A percentile compares a stretch with the other conserved stretches of the same genome.
phyloP scores from a whole-genome alignment of 345 rosid species.

The Brassica rapa region DNA sequence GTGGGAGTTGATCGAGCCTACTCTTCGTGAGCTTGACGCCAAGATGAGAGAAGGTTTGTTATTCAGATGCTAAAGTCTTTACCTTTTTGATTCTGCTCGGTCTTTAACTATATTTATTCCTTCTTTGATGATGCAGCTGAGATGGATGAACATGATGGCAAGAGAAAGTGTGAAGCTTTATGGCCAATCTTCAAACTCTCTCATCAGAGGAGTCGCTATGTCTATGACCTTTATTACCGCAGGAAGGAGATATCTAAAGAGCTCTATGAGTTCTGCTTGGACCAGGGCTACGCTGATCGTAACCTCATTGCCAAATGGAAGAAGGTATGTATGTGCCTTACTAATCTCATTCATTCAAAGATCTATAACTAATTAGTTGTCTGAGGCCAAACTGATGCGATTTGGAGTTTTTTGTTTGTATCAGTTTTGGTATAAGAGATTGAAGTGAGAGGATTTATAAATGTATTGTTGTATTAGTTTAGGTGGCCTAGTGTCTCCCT shows the following conservation, averaged over 20 bases:
- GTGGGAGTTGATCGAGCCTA: conserved; percentile 85
- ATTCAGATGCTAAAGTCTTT: not conserved
- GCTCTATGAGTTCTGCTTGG: conserved; percentile 75
- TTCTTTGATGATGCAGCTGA: conserved; percentile 58
- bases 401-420: too few relatives aligned
- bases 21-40: conserved; percentile 60
- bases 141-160: conserved; percentile 75
- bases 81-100: too few relatives aligned
- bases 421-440: too few relatives aligned
- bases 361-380: too few relatives aligned
- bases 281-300: conserved; percentile 68
- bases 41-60: conserved; percentile 81
- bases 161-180: conserved; percentile 74
- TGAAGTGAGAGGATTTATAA: too few relatives aligned
- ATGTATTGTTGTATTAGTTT: not conserved
- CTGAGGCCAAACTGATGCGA: too few relatives aligned
- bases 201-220: conserved; percentile 73
- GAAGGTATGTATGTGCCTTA: conserved; percentile 27
- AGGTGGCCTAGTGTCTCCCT: not conserved
- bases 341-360: not conserved
- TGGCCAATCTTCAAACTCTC: conserved; percentile 84
- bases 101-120: too few relatives aligned
- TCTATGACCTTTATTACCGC: conserved; percentile 67
- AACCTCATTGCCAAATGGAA: conserved; percentile 77
- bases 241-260: conserved; percentile 75